phyloP scores from a whole-genome alignment of 768 basidiomycete genomes.

The Kwoniella sp. region DNA sequence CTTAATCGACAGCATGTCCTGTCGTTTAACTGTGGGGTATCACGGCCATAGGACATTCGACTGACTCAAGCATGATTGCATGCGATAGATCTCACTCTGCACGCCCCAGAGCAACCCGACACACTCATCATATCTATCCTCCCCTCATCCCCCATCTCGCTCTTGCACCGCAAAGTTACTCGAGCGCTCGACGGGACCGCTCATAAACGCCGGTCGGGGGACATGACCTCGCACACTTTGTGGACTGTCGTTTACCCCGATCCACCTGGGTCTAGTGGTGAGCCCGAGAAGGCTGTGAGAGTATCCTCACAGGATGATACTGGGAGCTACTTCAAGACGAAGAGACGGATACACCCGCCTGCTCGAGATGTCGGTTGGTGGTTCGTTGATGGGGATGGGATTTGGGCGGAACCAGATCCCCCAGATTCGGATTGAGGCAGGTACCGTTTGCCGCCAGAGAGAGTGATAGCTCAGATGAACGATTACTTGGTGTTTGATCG shows the following conservation, averaged over 20 bases:
- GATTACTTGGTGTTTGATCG: no score
- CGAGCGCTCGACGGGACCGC: slow-evolving; percentile 8
- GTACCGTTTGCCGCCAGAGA: no score
- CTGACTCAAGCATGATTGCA: no score
- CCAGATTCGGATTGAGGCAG: background rate
- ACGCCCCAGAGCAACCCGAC: background rate
- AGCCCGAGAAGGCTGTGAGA: background rate
- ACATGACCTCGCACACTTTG: background rate
- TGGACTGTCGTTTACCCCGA: slow-evolving; percentile 7
- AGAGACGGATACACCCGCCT: slow-evolving; percentile 14
- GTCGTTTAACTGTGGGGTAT: no score
- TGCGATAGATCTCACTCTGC: background rate
- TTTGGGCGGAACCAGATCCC: slow-evolving; percentile 18
- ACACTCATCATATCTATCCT: slow-evolving; percentile 28
- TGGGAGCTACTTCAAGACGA: slow-evolving; percentile 1
- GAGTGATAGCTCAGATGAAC: no score
- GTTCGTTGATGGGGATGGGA: slow-evolving; percentile 34
- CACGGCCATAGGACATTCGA: no score
- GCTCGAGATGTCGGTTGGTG: slow-evolving; percentile 32
- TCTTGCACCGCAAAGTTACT: slow-evolving; percentile 35
- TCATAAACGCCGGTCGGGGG: slow-evolving; percentile 3
- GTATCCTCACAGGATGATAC: background rate
- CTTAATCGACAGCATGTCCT: slow-evolving; percentile 1
- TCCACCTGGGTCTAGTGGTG: background rate
- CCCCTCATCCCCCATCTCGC: slow-evolving; percentile 29